These are phyloP conservation scores for Astrothelium subdiscretum DNA, from an alignment of 495 filamentous ascomycete genomes.

Conservation along the genomic window DNA sequence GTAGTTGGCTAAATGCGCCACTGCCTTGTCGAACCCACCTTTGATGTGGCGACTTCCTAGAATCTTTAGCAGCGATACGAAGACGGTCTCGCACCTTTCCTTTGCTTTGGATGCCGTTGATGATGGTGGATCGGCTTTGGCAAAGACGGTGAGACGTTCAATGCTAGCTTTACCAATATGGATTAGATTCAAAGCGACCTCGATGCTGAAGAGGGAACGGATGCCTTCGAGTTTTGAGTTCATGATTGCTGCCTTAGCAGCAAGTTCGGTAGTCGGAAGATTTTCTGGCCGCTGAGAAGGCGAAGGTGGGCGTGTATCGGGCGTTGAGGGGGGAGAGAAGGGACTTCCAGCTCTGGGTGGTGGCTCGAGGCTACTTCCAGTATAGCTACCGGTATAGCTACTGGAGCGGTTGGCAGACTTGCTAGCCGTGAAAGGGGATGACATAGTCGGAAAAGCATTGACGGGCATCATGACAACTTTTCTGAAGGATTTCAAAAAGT, in stretches of 20 bases:
- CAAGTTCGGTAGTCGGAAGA: slow-evolving; percentile 74
- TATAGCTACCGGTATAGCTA: slow-evolving; percentile 18
- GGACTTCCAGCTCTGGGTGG: slow-evolving; percentile 19
- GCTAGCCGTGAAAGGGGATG: slow-evolving; percentile 40
- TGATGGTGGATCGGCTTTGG: slow-evolving; percentile 61
- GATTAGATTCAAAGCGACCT: slow-evolving; percentile 80
- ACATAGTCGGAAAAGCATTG: slow-evolving; percentile 46
- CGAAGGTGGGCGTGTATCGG: background rate
- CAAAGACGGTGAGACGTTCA: slow-evolving; percentile 74
- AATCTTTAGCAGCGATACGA: slow-evolving; percentile 69
- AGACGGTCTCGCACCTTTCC: slow-evolving; percentile 84
- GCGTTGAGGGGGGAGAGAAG: background rate
- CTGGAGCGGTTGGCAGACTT: slow-evolving; percentile 19
- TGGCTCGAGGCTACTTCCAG: slow-evolving; percentile 13
- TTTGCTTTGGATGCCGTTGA: slow-evolving; percentile 59
- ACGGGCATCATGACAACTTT: slow-evolving; percentile 99
- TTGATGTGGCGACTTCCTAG: slow-evolving; percentile 83
- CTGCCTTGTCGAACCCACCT: slow-evolving; percentile 80
- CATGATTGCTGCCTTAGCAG: slow-evolving; percentile 95
- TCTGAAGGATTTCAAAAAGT: slow-evolving; percentile 93
- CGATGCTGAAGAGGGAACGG: slow-evolving; percentile 86
- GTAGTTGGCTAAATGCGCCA: slow-evolving; percentile 82
- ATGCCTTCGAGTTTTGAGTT: slow-evolving; percentile 88
- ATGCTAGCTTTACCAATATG: slow-evolving; percentile 84
- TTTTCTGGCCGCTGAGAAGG: background rate